Percentiles rank a stretch among this genome's conserved stretches.
phyloP scores from a whole-genome alignment of 805 yeast genomes.

The Starmerella khaoyaiensis region DNA sequence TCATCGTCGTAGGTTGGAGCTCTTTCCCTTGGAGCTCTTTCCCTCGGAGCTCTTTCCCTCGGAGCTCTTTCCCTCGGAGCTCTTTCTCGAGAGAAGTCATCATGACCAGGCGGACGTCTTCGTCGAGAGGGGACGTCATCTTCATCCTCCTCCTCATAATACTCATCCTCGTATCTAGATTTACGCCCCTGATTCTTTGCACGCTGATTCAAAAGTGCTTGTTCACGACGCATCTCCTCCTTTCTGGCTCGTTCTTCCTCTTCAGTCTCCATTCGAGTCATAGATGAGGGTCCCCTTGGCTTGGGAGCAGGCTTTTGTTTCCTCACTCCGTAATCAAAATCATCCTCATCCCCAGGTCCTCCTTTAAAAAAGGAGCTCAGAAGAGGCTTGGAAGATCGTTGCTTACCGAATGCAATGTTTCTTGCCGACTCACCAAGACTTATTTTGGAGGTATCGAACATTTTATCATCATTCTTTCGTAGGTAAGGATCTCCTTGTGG shows the following conservation, averaged over 20 bases:
- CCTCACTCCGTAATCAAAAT: conserved; percentile 1
- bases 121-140: conserved; percentile 1
- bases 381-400: conserved; percentile 14
- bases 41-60: too few species aligned
- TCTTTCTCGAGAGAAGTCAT: not conserved
- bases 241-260: too few species aligned
- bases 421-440: conserved; percentile 11
- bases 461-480: conserved; percentile 9
- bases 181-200: too few species aligned
- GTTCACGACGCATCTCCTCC: too few species aligned
- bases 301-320: not conserved
- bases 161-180: conserved; percentile 3
- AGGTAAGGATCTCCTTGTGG: not conserved
- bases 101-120: conserved; percentile 1
- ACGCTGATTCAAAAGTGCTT: too few species aligned
- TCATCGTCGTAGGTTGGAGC: conserved; percentile 5
- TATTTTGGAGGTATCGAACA: conserved; percentile 1
- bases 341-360: conserved; percentile 2
- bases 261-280: too few species aligned
- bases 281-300: not conserved
- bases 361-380: conserved; percentile 14
- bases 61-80: too few species aligned
- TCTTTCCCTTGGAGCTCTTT: too few species aligned
- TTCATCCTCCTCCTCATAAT: conserved; percentile 3
- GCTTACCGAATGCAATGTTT: conserved; percentile 12